These are phyloP conservation scores for Colletotrichum karsti DNA, from an alignment of 2,329 filamentous ascomycete genomes.

Conservation along the genomic window DNA sequence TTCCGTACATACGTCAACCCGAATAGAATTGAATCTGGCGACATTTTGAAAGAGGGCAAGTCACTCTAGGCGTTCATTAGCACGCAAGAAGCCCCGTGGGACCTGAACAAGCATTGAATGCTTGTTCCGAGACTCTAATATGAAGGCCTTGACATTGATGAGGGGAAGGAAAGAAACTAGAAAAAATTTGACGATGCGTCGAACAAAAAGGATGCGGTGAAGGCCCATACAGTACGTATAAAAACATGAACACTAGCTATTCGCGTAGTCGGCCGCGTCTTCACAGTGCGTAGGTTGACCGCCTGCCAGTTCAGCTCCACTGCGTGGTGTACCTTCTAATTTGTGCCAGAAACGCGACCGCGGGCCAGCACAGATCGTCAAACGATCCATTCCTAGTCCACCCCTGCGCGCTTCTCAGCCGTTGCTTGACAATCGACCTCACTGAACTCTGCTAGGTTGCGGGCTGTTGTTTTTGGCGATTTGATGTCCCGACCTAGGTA, in stretches of 20 bases:
- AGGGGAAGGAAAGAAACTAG: slow-evolving; percentile 51
- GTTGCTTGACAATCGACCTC: no score
- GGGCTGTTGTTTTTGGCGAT: not conserved
- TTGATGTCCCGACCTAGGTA: not conserved
- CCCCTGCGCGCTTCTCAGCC: no score
- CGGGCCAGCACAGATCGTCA: not conserved
- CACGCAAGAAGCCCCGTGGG: slow-evolving; percentile 86
- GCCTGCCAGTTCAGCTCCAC: not conserved
- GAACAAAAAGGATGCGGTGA: slow-evolving; percentile 77
- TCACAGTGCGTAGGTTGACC: not conserved
- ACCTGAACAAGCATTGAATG: slow-evolving; percentile 93
- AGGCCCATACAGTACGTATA: not conserved
- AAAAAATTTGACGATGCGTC: slow-evolving; percentile 71
- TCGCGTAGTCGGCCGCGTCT: not conserved
- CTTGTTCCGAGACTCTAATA: slow-evolving; percentile 99
- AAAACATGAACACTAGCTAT: not conserved
- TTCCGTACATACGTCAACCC: slow-evolving; percentile 53
- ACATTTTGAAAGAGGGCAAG: slow-evolving; percentile 77
- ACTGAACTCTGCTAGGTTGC: not conserved
- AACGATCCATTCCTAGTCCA: not conserved
- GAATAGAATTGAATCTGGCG: slow-evolving; percentile 63
- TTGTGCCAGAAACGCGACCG: no score
- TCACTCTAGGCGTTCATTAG: slow-evolving; percentile 96
- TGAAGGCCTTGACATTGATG: slow-evolving; percentile 87
- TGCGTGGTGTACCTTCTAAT: no score